phyloP scores from a whole-genome alignment of 768 basidiomycete species.

The Auricularia sp. region DNA sequence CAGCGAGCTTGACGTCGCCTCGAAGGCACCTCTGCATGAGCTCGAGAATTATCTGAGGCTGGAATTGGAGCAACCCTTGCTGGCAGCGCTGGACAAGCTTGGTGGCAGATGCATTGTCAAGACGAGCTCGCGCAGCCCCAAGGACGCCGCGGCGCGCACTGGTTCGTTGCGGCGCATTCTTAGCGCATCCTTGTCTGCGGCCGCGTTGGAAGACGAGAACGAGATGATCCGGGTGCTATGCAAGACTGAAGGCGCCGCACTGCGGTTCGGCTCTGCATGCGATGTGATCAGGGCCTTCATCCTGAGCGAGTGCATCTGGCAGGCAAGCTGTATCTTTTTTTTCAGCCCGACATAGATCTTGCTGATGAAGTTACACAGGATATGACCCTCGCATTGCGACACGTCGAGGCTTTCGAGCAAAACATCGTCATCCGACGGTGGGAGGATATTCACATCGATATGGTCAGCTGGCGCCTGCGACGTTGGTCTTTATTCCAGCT shows the following conservation, averaged over 20 bases:
- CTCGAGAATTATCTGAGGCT: not conserved
- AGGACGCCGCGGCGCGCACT: not conserved
- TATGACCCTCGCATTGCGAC: not conserved
- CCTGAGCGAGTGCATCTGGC: not conserved
- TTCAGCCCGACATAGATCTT: not conserved
- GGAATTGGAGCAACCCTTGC: not conserved
- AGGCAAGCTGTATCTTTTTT: not conserved
- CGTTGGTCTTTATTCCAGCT: not conserved
- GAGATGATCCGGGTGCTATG: not conserved
- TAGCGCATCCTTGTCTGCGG: not conserved
- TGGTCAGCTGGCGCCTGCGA: not conserved
- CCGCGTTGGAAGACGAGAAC: not conserved
- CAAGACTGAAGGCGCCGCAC: not conserved
- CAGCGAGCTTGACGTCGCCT: not conserved
- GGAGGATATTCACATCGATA: not conserved
- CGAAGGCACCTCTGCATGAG: not conserved
- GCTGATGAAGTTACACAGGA: not conserved
- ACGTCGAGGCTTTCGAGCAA: not conserved
- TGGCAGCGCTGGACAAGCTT: not conserved
- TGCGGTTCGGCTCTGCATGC: not conserved
- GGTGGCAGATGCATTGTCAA: not conserved
- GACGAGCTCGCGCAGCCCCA: not conserved
- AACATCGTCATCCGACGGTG: not conserved
- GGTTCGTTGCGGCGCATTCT: not conserved
- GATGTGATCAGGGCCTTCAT: not conserved